Base-by-base conservation (phyloP, 805 yeast genomes). In the Hanseniaspora thailandica region DNA sequence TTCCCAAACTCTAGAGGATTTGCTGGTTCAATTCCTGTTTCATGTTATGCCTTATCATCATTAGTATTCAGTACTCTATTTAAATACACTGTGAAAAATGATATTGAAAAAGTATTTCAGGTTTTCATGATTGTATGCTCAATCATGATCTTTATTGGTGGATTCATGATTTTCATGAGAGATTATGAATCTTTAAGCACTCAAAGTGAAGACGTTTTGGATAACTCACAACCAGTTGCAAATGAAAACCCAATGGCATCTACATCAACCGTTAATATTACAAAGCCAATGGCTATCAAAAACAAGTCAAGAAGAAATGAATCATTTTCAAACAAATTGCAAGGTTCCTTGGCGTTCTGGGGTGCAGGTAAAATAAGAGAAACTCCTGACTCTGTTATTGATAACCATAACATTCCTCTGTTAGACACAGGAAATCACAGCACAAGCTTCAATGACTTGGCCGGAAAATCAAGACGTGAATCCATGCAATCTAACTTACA, bases 31-130 rank as follows among this genome's bases (percentile, higher is more conserved):
- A 69, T 77, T 41, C 86, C 86, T 1, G 83, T 81, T 4, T 75
- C 85, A 13, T 71, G 80, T 0, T 84, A 78, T 64, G 94, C 90
- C 0, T 66, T 84, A 40, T 77, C 87, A 5, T 88, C 90, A 3
- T 71, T 84, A 39, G 58, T 82, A 19, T 82, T 80, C 61, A 78
- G 86, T 2, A 63, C 75, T 2, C 59, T 82, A 3, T 76, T 85
- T 13, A 78, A 84, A 0, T 59, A 66, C 5, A 71, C 75, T 48
- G 84, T 76, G 58, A 63, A 66, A 7, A 77, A 73, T 31, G 66
- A 82, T 57, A 74, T 85, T 1, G 75, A 72, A 5, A 78, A 77
- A 0, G 70, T 83, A 1, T 69, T 84, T 43, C 62, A 63, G 51
- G 83, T 83, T 62, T 71, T 84, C 56, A 67, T 81, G 0, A 55